phyloP scores from a whole-genome alignment of 139 green algal genomes.

The Coelastrella sp. region DNA sequence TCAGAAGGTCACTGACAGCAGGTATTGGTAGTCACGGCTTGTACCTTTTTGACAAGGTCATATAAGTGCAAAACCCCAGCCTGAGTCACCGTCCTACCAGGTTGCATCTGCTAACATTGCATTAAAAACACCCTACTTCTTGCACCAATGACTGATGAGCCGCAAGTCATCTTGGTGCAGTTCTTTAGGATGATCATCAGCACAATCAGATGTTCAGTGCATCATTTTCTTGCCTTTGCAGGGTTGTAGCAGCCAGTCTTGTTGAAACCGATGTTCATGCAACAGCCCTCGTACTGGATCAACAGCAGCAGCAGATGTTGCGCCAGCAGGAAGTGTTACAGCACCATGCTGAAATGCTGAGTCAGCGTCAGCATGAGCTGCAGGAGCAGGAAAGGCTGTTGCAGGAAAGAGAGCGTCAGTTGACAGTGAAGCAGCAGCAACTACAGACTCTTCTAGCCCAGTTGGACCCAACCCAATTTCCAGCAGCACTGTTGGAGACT shows the following conservation, averaged over 20 bases:
- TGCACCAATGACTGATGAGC: no score
- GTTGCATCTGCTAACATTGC: not conserved
- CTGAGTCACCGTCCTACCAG: not conserved
- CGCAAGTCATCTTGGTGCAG: no score
- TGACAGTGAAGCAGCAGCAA: not conserved
- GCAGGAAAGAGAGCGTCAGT: not conserved
- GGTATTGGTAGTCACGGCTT: not conserved
- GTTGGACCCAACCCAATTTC: not conserved
- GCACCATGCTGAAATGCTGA: not conserved
- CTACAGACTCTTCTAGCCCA: not conserved
- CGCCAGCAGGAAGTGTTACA: not conserved
- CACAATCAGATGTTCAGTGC: not conserved
- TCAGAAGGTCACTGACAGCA: not conserved
- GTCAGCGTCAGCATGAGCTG: not conserved
- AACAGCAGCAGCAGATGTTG: not conserved
- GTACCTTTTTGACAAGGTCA: no score
- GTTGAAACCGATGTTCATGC: not conserved
- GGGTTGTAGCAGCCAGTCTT: not conserved
- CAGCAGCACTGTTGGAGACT: slow-evolving; percentile 25
- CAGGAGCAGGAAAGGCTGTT: not conserved
- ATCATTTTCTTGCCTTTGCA: not conserved
- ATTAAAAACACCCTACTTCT: no score
- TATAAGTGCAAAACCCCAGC: not conserved
- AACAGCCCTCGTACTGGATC: not conserved
- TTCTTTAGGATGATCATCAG: not conserved